Evolutionary conservation across 208 protist genomes (phyloP).

Genomic region (Trypanosoma vivax): DNA sequence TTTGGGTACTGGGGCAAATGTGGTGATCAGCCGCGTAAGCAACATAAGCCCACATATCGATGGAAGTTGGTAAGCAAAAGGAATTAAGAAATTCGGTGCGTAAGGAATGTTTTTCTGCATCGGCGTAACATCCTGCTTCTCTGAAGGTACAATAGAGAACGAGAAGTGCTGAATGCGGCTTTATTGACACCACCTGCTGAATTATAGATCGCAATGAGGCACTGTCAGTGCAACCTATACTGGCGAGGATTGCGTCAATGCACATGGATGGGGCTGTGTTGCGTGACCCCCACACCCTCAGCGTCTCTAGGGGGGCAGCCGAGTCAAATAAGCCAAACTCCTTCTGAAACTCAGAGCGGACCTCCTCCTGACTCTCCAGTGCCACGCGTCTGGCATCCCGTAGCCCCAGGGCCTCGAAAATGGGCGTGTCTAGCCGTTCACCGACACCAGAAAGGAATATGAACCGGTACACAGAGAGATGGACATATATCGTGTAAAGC

Average conservation of each 20-base stretch:
- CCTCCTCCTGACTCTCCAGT: slow-evolving; percentile 18
- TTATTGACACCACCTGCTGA: slow-evolving; percentile 21
- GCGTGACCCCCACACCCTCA: slow-evolving; percentile 25
- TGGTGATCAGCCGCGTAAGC: slow-evolving; percentile 56
- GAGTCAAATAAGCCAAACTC: slow-evolving; percentile 26
- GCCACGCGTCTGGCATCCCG: slow-evolving; percentile 17
- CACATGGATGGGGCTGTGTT: slow-evolving; percentile 25
- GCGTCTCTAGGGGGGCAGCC: slow-evolving; percentile 16
- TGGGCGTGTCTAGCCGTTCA: slow-evolving; percentile 19
- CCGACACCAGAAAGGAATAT: slow-evolving; percentile 2
- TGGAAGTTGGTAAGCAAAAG: slow-evolving; percentile 30
- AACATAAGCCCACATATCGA: slow-evolving; percentile 39
- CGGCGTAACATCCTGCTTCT: not conserved
- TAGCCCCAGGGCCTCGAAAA: slow-evolving; percentile 34
- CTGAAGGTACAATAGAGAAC: slow-evolving; percentile 47
- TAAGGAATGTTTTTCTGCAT: not conserved
- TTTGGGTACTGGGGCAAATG: slow-evolving; percentile 18
- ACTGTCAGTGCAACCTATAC: slow-evolving; percentile 26
- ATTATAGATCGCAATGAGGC: slow-evolving; percentile 26
- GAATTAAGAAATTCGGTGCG: slow-evolving; percentile 38
- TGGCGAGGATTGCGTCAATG: slow-evolving; percentile 41
- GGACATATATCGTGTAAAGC: slow-evolving; percentile 29
- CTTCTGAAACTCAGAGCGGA: slow-evolving; percentile 20
- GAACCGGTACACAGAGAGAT: slow-evolving; percentile 13
- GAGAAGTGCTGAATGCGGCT: slow-evolving; percentile 40